Evolutionary conservation across 1,284 basidiomycete genomes (phyloP), one percentile per base, ranked within the genome.

Genomic region (Malassezia psittaci): DNA sequence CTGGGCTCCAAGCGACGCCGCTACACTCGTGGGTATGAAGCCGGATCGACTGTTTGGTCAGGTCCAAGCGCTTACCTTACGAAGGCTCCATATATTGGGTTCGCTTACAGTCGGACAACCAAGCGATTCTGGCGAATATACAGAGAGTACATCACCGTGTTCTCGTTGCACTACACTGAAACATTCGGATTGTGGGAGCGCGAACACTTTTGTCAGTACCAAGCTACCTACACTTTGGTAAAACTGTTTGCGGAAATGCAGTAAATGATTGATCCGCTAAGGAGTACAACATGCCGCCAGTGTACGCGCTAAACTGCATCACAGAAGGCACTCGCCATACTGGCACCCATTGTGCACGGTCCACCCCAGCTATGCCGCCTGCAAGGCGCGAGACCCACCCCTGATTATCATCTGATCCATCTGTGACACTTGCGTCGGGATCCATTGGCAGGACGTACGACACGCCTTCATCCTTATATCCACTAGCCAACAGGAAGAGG

Each of bases 301-400:
- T 33, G 18, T 52, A 34, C 16, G 34, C 43, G 1, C 16, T 13
- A 45, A 57, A 52, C 18, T 57, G 55, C 6, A 48, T 16, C 6
- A 57, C 34, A 16, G 50, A 29, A 5, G 55, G 55, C n/a, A 57
- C 51, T 24, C 55, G 55, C 36, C 40, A 44, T 5, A 57, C n/a
- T 1, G 55, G 55, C 7, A 57, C 51, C 68, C 68, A 70, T 7
- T 59, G 59, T 10, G 66, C 66, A 16, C 55, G 51, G 0, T 59
- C 41, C 9, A 70, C 55, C 4, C 68, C 68, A 16, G 64, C 63
- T 5, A 63, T 57, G 16, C 67, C 67, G 2, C 66, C 60, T 2
- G 52, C 60, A 34, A 70, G 59, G 21, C 63, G 52, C 3, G 68
- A 66, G 24, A 68, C 62, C 68, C 68, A 70, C 3, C 68, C 66